phyloP scores from a whole-genome alignment of 1,284 basidiomycete species.

The Singerocomus rubriflavus region DNA sequence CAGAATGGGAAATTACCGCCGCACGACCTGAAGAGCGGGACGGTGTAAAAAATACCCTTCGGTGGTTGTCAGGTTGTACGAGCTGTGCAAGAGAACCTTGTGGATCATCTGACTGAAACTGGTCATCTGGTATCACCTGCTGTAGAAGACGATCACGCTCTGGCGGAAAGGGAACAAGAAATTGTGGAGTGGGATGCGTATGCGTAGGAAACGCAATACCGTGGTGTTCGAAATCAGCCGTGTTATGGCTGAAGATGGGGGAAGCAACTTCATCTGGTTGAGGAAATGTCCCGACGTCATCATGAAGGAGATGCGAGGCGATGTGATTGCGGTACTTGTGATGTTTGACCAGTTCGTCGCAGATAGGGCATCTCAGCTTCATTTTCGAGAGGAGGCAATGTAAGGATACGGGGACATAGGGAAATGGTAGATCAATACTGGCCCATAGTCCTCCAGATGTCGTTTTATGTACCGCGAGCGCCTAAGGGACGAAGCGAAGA shows the following conservation, averaged over 20 bases:
- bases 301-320: conserved; percentile 5
- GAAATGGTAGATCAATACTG: too few species aligned
- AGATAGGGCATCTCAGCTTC: conserved; percentile 16
- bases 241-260: conserved; percentile 2
- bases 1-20: background rate
- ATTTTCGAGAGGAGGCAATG: background rate
- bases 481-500: background rate
- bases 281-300: background rate
- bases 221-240: background rate
- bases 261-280: background rate
- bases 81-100: background rate
- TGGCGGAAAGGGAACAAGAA: background rate
- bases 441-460: background rate
- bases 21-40: background rate
- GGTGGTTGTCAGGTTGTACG: background rate
- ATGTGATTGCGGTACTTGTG: conserved; percentile 17
- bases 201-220: background rate
- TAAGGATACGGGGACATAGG: background rate
- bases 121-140: background rate
- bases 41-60: background rate
- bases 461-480: background rate
- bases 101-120: background rate
- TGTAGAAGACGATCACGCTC: background rate
- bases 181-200: background rate
- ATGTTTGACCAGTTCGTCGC: conserved; percentile 5